A percentile compares a stretch with the other conserved stretches of the same genome.
These are phyloP conservation scores for Terana coerulea DNA, from an alignment of 768 basidiomycete species.

Conservation along the genomic window DNA sequence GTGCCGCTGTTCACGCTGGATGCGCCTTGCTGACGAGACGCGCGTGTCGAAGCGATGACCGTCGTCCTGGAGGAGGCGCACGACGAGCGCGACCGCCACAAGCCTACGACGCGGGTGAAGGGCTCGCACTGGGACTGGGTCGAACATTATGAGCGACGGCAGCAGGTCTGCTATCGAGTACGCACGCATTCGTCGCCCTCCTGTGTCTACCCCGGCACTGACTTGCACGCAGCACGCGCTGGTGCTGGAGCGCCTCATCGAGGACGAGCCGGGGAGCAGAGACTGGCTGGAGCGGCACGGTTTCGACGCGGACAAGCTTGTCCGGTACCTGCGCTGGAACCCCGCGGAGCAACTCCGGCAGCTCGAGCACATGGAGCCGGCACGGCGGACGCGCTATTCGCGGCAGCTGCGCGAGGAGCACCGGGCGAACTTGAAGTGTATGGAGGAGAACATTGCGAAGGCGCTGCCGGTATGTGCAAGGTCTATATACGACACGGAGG, in stretches of 20 bases:
- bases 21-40: not conserved
- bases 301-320: conserved; percentile 7
- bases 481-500: not conserved
- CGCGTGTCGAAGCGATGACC: not conserved
- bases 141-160: not conserved
- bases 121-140: not conserved
- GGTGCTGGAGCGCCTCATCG: conserved; percentile 4
- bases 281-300: conserved; percentile 10
- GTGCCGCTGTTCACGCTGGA: not conserved
- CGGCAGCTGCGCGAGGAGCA: not conserved
- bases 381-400: not conserved
- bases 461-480: conserved; percentile 3
- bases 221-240: conserved; percentile 1
- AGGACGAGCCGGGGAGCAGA: conserved; percentile 1
- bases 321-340: conserved; percentile 7
- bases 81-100: not conserved
- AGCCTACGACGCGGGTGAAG: not conserved
- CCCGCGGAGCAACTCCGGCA: conserved; percentile 9
- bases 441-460: conserved; percentile 10
- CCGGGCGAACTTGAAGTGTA: not conserved
- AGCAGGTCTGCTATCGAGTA: conserved; percentile 1
- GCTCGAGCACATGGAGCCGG: conserved; percentile 3
- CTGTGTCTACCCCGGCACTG: not conserved
- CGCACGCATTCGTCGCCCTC: not conserved
- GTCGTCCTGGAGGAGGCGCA: not conserved